Evolutionary conservation across 2,329 filamentous ascomycete species (phyloP).

Genomic region (Pseudogymnoascus sp.): DNA sequence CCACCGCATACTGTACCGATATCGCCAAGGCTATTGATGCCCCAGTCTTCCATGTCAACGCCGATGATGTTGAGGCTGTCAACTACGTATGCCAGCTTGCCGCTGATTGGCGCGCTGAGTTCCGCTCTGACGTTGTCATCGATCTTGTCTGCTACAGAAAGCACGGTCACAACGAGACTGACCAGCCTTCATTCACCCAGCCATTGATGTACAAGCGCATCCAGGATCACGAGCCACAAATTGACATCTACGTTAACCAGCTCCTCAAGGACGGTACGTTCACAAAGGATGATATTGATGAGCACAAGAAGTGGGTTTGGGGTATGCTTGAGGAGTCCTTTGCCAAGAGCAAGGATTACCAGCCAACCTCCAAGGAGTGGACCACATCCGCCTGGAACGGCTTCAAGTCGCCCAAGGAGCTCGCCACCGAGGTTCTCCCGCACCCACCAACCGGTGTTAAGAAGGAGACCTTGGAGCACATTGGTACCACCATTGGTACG

Average conservation of each 20-base stretch:
- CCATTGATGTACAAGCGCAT: conserved; percentile 99
- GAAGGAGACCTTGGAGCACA: conserved; percentile 63
- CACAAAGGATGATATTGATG: conserved; percentile 93
- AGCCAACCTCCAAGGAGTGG: conserved; percentile 95
- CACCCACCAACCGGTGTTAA: conserved; percentile 83
- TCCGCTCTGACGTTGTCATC: conserved; percentile 96
- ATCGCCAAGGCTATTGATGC: conserved; percentile 98
- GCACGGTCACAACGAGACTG: conserved; percentile 98
- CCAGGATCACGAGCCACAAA: conserved; percentile 69
- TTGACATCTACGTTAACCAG: conserved; percentile 87
- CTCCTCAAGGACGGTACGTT: conserved; percentile 88
- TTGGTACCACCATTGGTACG: conserved; percentile 70
- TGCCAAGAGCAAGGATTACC: conserved; percentile 93
- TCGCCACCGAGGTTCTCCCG: conserved; percentile 86
- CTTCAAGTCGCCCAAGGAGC: conserved; percentile 97
- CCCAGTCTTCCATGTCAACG: conserved; percentile 98
- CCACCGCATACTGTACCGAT: conserved; percentile 97
- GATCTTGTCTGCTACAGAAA: conserved; percentile 99
- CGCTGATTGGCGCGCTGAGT: conserved; percentile 95
- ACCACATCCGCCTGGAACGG: conserved; percentile 98
- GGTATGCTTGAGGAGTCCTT: conserved; percentile 98
- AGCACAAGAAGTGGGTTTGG: conserved; percentile 99
- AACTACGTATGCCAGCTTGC: conserved; percentile 98
- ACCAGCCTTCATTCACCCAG: conserved; percentile 99
- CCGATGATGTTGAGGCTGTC: conserved; percentile 94